Percentiles rank a stretch among this genome's conserved stretches.
Conservation (phyloP, 208 protist species). For the Naegleria gruberi region DNA sequence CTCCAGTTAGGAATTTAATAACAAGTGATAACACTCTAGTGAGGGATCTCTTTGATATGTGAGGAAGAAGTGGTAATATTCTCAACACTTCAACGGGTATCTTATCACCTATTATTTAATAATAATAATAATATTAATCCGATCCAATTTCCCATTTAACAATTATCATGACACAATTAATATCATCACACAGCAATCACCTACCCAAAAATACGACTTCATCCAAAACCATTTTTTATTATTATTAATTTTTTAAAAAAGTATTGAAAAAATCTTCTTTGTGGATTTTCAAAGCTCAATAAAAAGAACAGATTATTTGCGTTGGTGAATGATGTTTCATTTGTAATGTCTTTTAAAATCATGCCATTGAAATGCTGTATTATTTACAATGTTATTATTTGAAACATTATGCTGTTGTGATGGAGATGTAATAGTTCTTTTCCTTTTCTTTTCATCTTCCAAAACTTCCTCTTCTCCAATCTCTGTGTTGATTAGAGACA, state of each 20-base stretch:
- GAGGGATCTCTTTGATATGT: background rate
- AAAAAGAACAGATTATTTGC: no score
- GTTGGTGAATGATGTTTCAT: no score
- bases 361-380: no score
- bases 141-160: background rate
- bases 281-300: no score
- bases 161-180: background rate
- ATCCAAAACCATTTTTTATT: background rate
- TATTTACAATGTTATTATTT: no score
- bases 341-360: no score
- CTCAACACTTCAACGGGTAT: background rate
- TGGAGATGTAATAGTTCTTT: no score
- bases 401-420: no score
- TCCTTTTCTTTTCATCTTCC: no score
- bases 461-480: no score
- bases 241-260: background rate
- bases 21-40: background rate
- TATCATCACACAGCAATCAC: background rate
- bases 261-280: no score
- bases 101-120: slow-evolving; percentile 5
- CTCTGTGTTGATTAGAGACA: no score
- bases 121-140: background rate
- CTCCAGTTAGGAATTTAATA: background rate
- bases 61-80: background rate
- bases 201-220: background rate